phyloP scores from a whole-genome alignment of 2,329 filamentous ascomycete species.

The Cordyceps cateniannulata region DNA sequence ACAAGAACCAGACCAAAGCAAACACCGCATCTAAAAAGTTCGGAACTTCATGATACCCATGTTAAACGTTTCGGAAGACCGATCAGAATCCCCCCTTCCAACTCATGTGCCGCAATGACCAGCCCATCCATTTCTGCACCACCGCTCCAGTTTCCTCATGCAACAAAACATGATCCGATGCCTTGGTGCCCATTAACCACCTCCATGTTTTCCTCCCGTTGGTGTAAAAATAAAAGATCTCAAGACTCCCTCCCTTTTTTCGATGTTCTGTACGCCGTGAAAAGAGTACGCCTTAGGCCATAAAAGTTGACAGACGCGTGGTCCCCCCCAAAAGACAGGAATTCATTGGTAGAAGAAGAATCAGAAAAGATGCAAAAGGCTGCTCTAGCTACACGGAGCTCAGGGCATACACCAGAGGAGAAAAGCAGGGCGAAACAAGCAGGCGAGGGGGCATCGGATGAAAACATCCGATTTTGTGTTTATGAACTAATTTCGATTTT shows the following conservation, averaged over 20 bases:
- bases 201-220: not conserved
- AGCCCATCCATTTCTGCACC: not conserved
- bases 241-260: slow-evolving; percentile 6
- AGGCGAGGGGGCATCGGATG: slow-evolving; percentile 16
- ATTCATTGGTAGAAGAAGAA: slow-evolving; percentile 24
- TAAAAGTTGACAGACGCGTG: slow-evolving; percentile 5
- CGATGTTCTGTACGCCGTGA: slow-evolving; percentile 8
- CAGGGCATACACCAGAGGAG: slow-evolving; percentile 16
- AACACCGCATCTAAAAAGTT: slow-evolving; percentile 13
- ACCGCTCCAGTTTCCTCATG: not conserved
- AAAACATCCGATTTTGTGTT: slow-evolving; percentile 29
- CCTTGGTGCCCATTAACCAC: not conserved
- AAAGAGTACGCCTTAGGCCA: not conserved
- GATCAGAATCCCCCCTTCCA: not conserved
- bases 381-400: slow-evolving; percentile 11
- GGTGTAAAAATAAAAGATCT: slow-evolving; percentile 2
- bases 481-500: slow-evolving; percentile 50
- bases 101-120: not conserved
- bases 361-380: not conserved
- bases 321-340: slow-evolving; percentile 20
- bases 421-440: slow-evolving; percentile 15
- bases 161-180: not conserved
- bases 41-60: slow-evolving; percentile 9
- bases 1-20: slow-evolving; percentile 13
- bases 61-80: not conserved